Percentiles rank a stretch among this genome's conserved stretches.
Evolutionary conservation across 352 stramenopile genomes (phyloP).

Genomic region (Phytopythium chamaehyphon): DNA sequence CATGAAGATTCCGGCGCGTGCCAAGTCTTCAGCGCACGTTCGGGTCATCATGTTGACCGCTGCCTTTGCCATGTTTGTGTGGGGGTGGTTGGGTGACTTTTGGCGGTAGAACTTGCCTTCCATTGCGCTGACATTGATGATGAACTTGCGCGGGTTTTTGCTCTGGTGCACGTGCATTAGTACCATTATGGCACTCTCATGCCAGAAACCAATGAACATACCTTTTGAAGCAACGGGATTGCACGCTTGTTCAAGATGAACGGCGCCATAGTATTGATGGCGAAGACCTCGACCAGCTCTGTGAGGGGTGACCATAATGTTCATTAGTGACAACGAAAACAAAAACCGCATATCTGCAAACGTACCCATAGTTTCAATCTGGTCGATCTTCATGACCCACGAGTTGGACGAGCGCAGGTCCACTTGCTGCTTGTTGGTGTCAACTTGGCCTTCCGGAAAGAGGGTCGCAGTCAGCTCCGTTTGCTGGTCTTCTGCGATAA

Average conservation of each 20-base stretch:
- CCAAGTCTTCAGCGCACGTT: constrained; percentile 89
- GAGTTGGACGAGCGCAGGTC: constrained; percentile 91
- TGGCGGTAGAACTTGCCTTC: constrained; percentile 95
- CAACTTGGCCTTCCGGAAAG: constrained; percentile 72
- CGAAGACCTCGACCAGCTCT: constrained; percentile 81
- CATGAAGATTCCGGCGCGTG: constrained; percentile 91
- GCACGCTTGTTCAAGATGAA: constrained; percentile 92
- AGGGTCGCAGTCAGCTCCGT: constrained; percentile 43
- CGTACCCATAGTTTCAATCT: constrained; percentile 69
- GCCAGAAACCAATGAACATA: constrained; percentile 16
- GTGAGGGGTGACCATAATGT: neutral
- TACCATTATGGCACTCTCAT: neutral
- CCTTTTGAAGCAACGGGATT: constrained; percentile 59
- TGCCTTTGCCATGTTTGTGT: constrained; percentile 97
- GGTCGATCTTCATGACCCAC: constrained; percentile 84
- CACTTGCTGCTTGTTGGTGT: constrained; percentile 93
- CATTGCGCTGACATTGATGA: constrained; percentile 96
- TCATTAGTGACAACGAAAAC: neutral
- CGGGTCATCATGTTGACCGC: constrained; percentile 95
- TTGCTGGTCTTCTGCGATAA: constrained; percentile 84
- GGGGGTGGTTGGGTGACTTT: constrained; percentile 93
- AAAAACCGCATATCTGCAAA: constrained; percentile 1
- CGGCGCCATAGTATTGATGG: constrained; percentile 93
- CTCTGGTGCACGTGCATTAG: constrained; percentile 20
- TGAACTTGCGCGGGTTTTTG: constrained; percentile 50